Evolutionary conservation across 805 yeast genomes (phyloP).

Genomic region (Metschnikowia cerradonensis): DNA sequence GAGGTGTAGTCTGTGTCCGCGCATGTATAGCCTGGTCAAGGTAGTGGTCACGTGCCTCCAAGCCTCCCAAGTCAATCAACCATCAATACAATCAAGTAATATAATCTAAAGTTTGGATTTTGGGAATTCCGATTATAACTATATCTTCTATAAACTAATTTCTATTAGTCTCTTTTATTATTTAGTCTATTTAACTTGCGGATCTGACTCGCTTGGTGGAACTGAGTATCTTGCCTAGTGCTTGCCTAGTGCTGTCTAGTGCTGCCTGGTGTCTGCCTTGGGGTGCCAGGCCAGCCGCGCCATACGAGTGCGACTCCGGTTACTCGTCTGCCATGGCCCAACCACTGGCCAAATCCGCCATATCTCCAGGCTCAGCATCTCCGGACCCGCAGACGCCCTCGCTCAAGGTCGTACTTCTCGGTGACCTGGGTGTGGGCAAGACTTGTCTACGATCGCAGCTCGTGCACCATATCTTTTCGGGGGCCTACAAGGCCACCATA

Average conservation of each 20-base stretch:
- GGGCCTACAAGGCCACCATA: constrained; percentile 54
- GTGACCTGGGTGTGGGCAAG: constrained; percentile 59
- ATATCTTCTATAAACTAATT: no score
- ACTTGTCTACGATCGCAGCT: constrained; percentile 54
- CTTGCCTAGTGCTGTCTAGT: no score
- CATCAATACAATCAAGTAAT: no score
- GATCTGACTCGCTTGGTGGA: no score
- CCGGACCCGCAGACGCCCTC: background rate
- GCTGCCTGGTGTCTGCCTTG: no score
- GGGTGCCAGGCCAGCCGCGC: background rate
- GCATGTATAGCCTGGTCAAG: background rate
- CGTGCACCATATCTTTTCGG: constrained; percentile 51
- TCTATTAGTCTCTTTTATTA: no score
- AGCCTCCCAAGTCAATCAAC: no score
- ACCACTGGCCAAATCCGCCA: constrained; percentile 2
- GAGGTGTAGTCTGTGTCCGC: background rate
- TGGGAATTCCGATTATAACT: no score
- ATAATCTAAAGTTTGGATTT: background rate
- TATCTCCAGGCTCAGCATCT: constrained; percentile 1
- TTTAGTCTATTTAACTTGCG: no score
- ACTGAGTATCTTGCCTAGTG: no score
- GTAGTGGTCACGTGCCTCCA: background rate
- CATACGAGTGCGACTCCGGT: background rate
- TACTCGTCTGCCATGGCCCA: constrained; percentile 1
- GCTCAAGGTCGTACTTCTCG: constrained; percentile 51